Conservation (phyloP, 306 rosid genomes). For the Albizia julibrissin region DNA sequence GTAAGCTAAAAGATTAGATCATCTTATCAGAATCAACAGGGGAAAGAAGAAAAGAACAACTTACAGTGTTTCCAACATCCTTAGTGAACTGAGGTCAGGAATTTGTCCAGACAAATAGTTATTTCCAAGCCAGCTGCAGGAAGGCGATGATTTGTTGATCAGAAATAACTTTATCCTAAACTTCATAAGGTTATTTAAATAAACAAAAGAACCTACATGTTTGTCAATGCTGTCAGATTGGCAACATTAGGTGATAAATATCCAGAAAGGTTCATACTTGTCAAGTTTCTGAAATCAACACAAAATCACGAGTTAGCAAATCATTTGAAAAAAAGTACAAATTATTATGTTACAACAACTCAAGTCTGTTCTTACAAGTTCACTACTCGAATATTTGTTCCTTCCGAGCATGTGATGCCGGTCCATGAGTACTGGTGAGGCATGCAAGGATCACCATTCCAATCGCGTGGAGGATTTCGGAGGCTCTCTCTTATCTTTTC, state of each 20-base stretch:
- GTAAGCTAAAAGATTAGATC: conserved; percentile 21
- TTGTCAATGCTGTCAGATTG: conserved; percentile 78
- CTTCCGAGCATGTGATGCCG: conserved; percentile 48
- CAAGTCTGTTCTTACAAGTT: conserved; percentile 13
- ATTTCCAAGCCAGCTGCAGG: conserved; percentile 83
- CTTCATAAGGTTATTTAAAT: neutral
- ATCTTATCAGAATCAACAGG: conserved; percentile 14
- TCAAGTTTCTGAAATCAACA: conserved; percentile 71
- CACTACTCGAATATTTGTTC: neutral
- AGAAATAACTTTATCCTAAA: conserved; percentile 18
- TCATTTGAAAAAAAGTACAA: neutral
- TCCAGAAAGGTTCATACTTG: conserved; percentile 84
- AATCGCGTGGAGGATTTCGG: conserved; percentile 66
- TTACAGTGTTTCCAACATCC: conserved; percentile 73
- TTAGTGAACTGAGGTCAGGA: conserved; percentile 73
- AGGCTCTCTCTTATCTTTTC: conserved; percentile 50
- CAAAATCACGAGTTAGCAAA: conserved; percentile 6
- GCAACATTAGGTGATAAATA: conserved; percentile 70
- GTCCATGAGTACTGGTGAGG: conserved; percentile 84
- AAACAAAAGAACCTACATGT: conserved; percentile 57
- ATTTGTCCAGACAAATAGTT: conserved; percentile 81
- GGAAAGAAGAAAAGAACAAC: conserved; percentile 34
- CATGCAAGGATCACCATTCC: conserved; percentile 95
- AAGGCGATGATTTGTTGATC: conserved; percentile 22
- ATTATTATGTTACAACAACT: neutral